Evolutionary conservation across 1,139 yeast species (phyloP).

Genomic region (Saccharomyces hybrid): DNA sequence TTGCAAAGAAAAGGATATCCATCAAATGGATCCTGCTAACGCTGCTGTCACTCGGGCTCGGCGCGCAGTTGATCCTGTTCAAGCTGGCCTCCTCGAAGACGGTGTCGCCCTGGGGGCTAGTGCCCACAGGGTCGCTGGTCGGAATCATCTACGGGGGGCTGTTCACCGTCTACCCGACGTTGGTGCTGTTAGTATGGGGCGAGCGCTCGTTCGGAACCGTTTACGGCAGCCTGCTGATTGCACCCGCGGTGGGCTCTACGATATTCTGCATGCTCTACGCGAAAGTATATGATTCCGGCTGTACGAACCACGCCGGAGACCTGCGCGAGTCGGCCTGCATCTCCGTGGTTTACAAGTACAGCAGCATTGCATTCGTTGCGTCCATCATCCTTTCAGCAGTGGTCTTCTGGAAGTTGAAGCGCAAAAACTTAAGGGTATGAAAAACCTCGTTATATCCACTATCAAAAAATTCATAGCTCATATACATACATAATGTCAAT

Average conservation of each 20-base stretch:
- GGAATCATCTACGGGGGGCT: conserved; percentile 79
- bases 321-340: conserved; percentile 14
- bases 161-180: conserved; percentile 78
- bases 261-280: conserved; percentile 70
- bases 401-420: conserved; percentile 5
- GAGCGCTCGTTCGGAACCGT: conserved; percentile 83
- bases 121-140: conserved; percentile 43
- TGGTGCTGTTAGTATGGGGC: conserved; percentile 83
- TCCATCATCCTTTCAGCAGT: conserved; percentile 11
- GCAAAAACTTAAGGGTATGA: background rate
- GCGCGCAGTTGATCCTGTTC: conserved; percentile 36
- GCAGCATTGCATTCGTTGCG: conserved; percentile 8
- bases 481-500: background rate
- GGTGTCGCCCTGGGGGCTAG: conserved; percentile 20
- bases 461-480: background rate
- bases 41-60: conserved; percentile 38
- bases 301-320: conserved; percentile 11
- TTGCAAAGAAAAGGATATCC: conserved; percentile 32
- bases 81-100: conserved; percentile 7
- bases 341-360: conserved; percentile 15
- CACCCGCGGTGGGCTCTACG: conserved; percentile 83
- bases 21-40: conserved; percentile 41
- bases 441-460: background rate
- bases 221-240: conserved; percentile 86
- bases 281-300: conserved; percentile 44